Evolutionary conservation across 2,329 filamentous ascomycete genomes (phyloP).

Genomic region (Gyromitra esculenta): DNA sequence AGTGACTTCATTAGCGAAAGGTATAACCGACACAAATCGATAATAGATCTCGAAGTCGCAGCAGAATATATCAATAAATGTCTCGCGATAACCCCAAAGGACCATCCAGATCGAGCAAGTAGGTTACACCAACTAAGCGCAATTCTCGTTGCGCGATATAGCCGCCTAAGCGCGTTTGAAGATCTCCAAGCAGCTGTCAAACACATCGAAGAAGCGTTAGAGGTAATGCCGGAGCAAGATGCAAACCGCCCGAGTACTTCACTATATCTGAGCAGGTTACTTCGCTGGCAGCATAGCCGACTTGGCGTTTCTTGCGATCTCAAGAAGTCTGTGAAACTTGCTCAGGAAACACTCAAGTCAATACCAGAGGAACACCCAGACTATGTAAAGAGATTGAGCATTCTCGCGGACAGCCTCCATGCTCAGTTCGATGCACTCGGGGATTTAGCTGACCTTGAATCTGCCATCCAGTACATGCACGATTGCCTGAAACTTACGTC

Average conservation of each 20-base stretch:
- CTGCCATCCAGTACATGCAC: conserved; percentile 11
- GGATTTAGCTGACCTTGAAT: conserved; percentile 19
- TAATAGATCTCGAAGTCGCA: conserved; percentile 19
- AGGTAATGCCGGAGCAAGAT: not conserved
- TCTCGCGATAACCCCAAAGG: not conserved
- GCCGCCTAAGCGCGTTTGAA: not conserved
- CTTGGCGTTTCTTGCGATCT: conserved; percentile 36
- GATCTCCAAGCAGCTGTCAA: conserved; percentile 40
- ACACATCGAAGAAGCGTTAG: conserved; percentile 25
- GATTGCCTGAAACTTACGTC: conserved; percentile 16
- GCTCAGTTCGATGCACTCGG: conserved; percentile 13
- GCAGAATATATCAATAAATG: conserved; percentile 3
- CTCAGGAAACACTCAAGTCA: conserved; percentile 17
- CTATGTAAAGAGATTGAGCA: conserved; percentile 6
- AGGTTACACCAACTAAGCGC: not conserved
- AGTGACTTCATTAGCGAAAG: not conserved
- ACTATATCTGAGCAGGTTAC: conserved; percentile 7
- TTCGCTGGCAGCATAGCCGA: conserved; percentile 21
- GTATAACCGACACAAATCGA: conserved; percentile 4
- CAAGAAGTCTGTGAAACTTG: conserved; percentile 33
- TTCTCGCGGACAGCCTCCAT: not conserved
- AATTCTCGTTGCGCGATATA: conserved; percentile 8
- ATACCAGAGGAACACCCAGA: conserved; percentile 23
- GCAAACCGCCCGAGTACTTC: not conserved
- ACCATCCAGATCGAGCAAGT: not conserved